Evolutionary conservation across 2,329 filamentous ascomycete genomes (phyloP), one percentile per base, ranked within the genome.

Genomic region (Fusarium miscanthi): DNA sequence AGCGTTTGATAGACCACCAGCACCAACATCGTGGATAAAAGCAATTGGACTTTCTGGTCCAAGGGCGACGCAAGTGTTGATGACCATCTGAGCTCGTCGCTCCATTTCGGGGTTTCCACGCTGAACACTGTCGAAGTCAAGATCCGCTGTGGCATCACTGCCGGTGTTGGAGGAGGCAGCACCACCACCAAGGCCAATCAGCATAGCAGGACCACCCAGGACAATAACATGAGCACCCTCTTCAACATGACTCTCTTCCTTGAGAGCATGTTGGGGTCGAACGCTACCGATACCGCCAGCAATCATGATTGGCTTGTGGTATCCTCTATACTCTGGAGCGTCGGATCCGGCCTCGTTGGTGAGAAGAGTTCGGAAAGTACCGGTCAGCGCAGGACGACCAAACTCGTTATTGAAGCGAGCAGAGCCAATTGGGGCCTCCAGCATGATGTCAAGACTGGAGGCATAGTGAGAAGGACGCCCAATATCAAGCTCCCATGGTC

Each of bases 271-370:
- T 77, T 95, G 91, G 19, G 96, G 95, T 64, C 96, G 87, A 35
- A 98, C 95, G 10, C 93, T 97, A 53, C 96, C 96, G 40, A 98
- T 90, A 79, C 96, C 96, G 79, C 96, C 96, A 70, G 96, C 96
- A 83, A 99, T 94, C 94, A 98, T 97, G 81, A 97, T 98, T 14
- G 96, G 96, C 85, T 99, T 99, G 84, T 98, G 96, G 81, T 97
- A 99, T 30, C 96, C 96, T 75, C 95, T 89, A 78, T 94, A 88
- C 74, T 97, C 94, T 25, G 87, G 87, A 23, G 79, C 75, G 7
- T 81, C 80, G 53, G 86, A 84, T 41, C 83, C 81, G 42, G 83
- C 83, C 43, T 88, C 89, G 38, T 80, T 75, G 27, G 91, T 93
- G 35, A 97, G 89, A 41, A 99, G 87, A 2, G 96, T 99, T 68